phyloP scores from a whole-genome alignment of 164 flowering plant genomes.

The Buxus sempervirens region DNA sequence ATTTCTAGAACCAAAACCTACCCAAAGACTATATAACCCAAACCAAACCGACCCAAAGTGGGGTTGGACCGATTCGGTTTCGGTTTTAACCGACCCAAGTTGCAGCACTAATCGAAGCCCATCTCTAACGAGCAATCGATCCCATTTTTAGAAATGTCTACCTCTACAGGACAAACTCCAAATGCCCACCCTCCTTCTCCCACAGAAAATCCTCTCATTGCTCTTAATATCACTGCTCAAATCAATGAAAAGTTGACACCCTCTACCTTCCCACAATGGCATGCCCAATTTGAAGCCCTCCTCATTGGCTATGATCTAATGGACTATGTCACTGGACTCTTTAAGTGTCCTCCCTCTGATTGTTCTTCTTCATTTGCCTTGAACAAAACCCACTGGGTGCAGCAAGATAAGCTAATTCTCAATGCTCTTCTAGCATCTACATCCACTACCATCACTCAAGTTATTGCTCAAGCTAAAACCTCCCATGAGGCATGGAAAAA shows the following conservation, averaged over 20 bases:
- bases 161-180: not conserved
- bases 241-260: slow-evolving; percentile 3
- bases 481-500: not conserved
- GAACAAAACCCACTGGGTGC: not conserved
- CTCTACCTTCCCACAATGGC: not conserved
- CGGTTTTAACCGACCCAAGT: no score
- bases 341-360: not conserved
- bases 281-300: not conserved
- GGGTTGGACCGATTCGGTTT: no score
- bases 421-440: not conserved
- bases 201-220: not conserved
- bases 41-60: no score
- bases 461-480: not conserved
- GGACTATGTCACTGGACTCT: not conserved
- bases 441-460: not conserved
- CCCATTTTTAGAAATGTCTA: not conserved
- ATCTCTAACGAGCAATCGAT: not conserved
- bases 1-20: no score
- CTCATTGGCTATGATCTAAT: not conserved
- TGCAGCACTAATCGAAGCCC: no score
- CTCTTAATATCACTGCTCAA: not conserved
- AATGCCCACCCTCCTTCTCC: not conserved
- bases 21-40: no score
- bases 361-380: not conserved
- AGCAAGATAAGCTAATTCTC: not conserved